Percentiles rank a stretch among this genome's conserved stretches.
Evolutionary conservation across 305 asterid genomes (phyloP).

Genomic region (Rubia tinctorum): DNA sequence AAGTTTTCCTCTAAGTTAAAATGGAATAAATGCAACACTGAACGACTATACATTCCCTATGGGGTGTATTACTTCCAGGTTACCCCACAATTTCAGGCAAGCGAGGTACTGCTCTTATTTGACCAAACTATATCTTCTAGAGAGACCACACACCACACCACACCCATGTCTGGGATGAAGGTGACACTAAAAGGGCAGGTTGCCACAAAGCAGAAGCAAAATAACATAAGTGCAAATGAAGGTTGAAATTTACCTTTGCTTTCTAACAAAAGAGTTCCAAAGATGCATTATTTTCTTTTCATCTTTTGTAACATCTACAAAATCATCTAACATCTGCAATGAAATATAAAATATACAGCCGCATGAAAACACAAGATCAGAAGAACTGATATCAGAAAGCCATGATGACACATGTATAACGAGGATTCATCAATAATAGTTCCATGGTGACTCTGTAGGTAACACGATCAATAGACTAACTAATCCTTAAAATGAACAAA

Average conservation of each 20-base stretch:
- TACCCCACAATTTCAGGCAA: neutral
- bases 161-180: constrained; percentile 1
- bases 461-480: neutral
- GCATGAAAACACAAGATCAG: neutral
- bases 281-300: constrained; percentile 99
- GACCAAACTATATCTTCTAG: neutral
- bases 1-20: neutral
- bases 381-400: neutral
- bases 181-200: neutral
- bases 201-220: constrained; percentile 17
- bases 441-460: neutral
- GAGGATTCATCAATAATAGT: neutral
- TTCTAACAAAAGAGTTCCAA: constrained; percentile 97
- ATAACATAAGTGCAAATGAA: neutral
- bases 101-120: neutral
- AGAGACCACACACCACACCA: neutral
- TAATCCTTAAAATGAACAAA: neutral
- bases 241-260: constrained; percentile 64
- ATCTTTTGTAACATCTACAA: constrained; percentile 93
- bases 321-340: constrained; percentile 97
- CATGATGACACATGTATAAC: neutral
- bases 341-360: constrained; percentile 21
- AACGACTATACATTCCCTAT: no score
- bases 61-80: neutral
- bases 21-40: neutral